These are phyloP conservation scores for Dendrostoma leiphaemia DNA, from an alignment of 2,329 filamentous ascomycete genomes.

Conservation along the genomic window DNA sequence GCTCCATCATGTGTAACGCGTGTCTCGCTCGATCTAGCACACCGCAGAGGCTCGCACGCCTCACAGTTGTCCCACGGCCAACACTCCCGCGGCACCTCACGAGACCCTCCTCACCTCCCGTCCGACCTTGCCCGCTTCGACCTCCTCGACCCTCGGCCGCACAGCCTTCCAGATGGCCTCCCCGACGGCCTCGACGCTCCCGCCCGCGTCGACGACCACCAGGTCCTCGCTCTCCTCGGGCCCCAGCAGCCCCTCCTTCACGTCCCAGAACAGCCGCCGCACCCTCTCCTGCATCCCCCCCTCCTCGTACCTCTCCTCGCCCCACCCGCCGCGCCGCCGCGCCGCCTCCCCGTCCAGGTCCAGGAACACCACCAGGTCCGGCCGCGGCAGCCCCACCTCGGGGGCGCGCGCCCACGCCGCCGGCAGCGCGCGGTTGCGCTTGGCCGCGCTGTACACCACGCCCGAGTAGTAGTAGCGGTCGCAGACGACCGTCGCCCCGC, in stretches of 20 bases:
- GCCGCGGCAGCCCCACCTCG: conserved; percentile 81
- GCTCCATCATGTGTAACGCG: no score
- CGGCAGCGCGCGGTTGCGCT: conserved; percentile 66
- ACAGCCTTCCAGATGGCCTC: conserved; percentile 55
- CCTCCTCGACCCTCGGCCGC: conserved; percentile 42
- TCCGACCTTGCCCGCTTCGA: conserved; percentile 45
- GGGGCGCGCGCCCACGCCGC: conserved; percentile 81
- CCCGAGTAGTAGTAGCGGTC: conserved; percentile 96
- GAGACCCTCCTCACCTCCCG: conserved; percentile 42
- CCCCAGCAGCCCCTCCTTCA: conserved; percentile 43
- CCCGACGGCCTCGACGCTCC: conserved; percentile 54
- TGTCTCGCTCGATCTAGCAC: no score
- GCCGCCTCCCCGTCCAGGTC: conserved; percentile 75
- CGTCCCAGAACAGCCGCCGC: conserved; percentile 65
- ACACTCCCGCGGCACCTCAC: no score
- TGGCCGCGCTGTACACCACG: conserved; percentile 89
- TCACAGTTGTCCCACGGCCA: no score
- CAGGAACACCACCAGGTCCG: conserved; percentile 85
- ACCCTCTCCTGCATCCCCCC: conserved; percentile 79
- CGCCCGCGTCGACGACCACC: conserved; percentile 52
- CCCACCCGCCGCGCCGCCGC: conserved; percentile 78
- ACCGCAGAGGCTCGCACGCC: no score
- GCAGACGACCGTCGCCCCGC: conserved; percentile 74
- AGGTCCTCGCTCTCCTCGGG: conserved; percentile 54
- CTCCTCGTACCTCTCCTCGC: conserved; percentile 85